A percentile compares a stretch with the other conserved stretches of the same genome.
Evolutionary conservation across 2,329 filamentous ascomycete genomes (phyloP).

Genomic region (Xylariaceae sp.): DNA sequence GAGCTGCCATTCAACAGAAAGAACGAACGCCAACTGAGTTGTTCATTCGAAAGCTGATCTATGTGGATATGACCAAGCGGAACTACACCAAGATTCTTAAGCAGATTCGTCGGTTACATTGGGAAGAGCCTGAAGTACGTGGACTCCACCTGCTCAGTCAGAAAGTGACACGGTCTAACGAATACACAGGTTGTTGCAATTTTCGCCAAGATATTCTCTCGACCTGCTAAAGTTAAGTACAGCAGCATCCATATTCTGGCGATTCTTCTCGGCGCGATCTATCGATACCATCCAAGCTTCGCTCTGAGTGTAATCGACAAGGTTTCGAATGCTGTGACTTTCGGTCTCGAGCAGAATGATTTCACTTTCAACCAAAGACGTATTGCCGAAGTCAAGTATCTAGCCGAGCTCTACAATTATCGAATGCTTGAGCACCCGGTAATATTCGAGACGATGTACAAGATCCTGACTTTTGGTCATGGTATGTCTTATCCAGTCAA

Average conservation of each 20-base stretch:
- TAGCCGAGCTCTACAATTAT: constrained; percentile 96
- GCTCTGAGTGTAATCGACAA: constrained; percentile 90
- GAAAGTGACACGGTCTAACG: constrained; percentile 4
- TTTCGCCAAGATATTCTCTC: constrained; percentile 88
- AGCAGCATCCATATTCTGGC: constrained; percentile 93
- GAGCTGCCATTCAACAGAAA: constrained; percentile 93
- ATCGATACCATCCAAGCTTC: constrained; percentile 88
- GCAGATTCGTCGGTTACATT: constrained; percentile 91
- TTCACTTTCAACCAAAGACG: constrained; percentile 96
- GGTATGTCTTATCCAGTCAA: constrained; percentile 39
- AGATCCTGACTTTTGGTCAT: constrained; percentile 89
- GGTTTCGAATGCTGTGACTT: constrained; percentile 78
- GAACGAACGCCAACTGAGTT: constrained; percentile 90
- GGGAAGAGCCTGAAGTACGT: constrained; percentile 81
- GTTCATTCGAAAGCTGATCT: constrained; percentile 89
- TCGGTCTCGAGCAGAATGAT: constrained; percentile 91
- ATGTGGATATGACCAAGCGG: constrained; percentile 88
- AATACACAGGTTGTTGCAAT: constrained; percentile 60
- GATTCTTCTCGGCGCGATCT: constrained; percentile 81
- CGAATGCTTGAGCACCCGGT: constrained; percentile 93
- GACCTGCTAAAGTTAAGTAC: constrained; percentile 95
- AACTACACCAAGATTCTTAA: constrained; percentile 92
- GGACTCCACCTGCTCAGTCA: constrained; percentile 8
- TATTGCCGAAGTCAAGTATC: constrained; percentile 91
- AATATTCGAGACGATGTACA: constrained; percentile 93